These are phyloP conservation scores for Lactifluus rugatus DNA, from an alignment of 768 basidiomycete species.

Conservation along the genomic window DNA sequence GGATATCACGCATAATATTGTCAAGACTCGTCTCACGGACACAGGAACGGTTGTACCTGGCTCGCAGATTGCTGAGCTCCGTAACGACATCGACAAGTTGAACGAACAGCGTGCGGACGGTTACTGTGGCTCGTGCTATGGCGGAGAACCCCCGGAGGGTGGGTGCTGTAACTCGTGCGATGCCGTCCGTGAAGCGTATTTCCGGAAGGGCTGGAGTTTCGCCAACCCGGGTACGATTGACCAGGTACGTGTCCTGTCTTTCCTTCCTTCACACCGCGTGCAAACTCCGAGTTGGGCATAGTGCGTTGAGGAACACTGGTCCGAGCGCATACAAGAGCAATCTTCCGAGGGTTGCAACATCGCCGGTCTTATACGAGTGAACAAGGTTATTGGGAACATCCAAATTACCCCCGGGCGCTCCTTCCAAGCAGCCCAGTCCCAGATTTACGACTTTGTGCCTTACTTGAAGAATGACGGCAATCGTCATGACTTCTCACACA, in stretches of 20 bases:
- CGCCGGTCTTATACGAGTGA: constrained; percentile 83
- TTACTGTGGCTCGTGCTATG: constrained; percentile 96
- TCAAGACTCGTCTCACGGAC: constrained; percentile 68
- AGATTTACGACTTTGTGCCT: constrained; percentile 85
- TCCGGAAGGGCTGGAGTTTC: constrained; percentile 93
- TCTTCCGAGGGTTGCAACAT: constrained; percentile 92
- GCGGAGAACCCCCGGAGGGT: constrained; percentile 59
- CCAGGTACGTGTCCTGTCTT: constrained; percentile 47
- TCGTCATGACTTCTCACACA: constrained; percentile 91
- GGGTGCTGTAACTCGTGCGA: constrained; percentile 98
- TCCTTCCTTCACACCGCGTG: neutral
- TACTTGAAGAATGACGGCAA: constrained; percentile 84
- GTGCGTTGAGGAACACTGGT: constrained; percentile 93
- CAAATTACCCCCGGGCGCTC: constrained; percentile 90
- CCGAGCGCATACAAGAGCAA: constrained; percentile 86
- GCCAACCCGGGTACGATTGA: constrained; percentile 82
- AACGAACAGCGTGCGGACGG: constrained; percentile 46
- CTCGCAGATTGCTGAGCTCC: constrained; percentile 50
- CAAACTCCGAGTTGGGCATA: constrained; percentile 26
- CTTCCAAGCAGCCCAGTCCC: constrained; percentile 78
- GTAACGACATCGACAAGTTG: constrained; percentile 81
- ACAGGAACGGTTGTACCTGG: constrained; percentile 50
- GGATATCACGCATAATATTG: constrained; percentile 81
- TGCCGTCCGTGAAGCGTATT: constrained; percentile 83
- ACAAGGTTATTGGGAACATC: constrained; percentile 95